Conservation (phyloP, 2,329 filamentous ascomycete species). For the Trichoderma koningiopsis region DNA sequence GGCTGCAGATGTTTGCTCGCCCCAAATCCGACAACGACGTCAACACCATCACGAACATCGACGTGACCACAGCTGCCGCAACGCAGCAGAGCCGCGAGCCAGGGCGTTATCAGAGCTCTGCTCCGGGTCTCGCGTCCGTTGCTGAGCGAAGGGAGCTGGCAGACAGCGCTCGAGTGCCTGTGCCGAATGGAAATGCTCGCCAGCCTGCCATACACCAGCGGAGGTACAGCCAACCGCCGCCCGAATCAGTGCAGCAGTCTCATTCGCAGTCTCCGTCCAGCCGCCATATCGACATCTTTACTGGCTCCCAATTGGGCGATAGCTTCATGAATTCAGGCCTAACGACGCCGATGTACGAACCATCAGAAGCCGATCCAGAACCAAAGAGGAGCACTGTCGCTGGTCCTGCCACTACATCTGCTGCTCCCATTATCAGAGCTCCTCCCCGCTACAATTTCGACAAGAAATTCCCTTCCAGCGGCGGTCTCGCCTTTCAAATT, state of each 20-base stretch:
- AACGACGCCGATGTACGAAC: conserved; percentile 42
- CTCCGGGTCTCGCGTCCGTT: conserved; percentile 25
- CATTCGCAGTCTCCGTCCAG: conserved; percentile 22
- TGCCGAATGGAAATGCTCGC: conserved; percentile 38
- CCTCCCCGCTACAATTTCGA: conserved; percentile 22
- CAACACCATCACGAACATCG: background rate
- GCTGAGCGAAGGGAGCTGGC: conserved; percentile 36
- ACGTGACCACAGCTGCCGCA: conserved; percentile 28
- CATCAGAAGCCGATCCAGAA: conserved; percentile 25
- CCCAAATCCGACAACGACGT: conserved; percentile 31
- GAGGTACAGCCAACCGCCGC: conserved; percentile 32
- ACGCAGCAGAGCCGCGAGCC: conserved; percentile 28
- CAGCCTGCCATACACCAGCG: conserved; percentile 34
- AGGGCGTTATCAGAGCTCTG: conserved; percentile 30
- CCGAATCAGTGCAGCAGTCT: conserved; percentile 31
- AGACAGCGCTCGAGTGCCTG: conserved; percentile 41
- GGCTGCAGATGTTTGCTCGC: conserved; percentile 39
- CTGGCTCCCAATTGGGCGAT: conserved; percentile 44
- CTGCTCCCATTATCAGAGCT: background rate
- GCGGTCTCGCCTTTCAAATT: conserved; percentile 37
- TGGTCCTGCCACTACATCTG: background rate
- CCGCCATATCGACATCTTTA: conserved; percentile 38
- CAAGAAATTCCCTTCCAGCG: conserved; percentile 21
- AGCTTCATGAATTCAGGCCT: conserved; percentile 45
- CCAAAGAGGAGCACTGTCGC: conserved; percentile 4